Evolutionary conservation across 202 grass and related monocot genomes (phyloP).

Genomic region (Dendrocalamus latiflorus): DNA sequence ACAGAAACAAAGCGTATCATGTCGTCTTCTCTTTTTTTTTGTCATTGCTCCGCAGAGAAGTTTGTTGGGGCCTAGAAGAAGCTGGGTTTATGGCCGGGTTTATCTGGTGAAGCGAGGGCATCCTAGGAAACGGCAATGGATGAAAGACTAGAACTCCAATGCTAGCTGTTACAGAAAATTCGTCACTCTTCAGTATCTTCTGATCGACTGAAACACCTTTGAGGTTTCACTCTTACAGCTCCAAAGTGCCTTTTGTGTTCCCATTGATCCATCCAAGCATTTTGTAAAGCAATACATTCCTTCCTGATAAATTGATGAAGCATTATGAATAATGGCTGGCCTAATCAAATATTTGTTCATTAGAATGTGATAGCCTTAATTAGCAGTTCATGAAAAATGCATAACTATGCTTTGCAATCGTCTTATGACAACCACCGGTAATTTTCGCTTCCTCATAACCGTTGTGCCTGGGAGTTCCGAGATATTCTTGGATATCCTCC

Average conservation of each 20-base stretch:
- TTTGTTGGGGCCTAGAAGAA: slow-evolving; percentile 49
- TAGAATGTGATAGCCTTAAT: too few relatives aligned
- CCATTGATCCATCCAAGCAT: not conserved
- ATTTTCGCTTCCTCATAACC: too few relatives aligned
- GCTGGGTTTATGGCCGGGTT: slow-evolving; percentile 85
- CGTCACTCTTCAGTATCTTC: not conserved
- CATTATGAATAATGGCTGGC: not conserved
- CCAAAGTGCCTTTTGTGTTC: not conserved
- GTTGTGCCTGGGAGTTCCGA: too few relatives aligned
- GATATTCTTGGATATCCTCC: too few relatives aligned
- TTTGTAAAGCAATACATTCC: slow-evolving; percentile 24
- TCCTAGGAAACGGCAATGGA: slow-evolving; percentile 31
- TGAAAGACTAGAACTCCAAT: slow-evolving; percentile 16
- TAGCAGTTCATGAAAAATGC: too few relatives aligned
- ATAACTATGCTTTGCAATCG: too few relatives aligned
- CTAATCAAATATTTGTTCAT: too few relatives aligned
- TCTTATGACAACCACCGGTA: too few relatives aligned
- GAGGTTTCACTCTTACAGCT: not conserved
- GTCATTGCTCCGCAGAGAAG: slow-evolving; percentile 48
- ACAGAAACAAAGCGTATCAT: not conserved
- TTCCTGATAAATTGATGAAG: not conserved
- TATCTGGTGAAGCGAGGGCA: slow-evolving; percentile 67
- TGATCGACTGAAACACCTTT: not conserved
- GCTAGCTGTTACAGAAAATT: slow-evolving; percentile 10
- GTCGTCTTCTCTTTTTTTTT: too few relatives aligned